Base-by-base conservation (phyloP, 2,329 filamentous ascomycete species). In the Fusarium graminum region DNA sequence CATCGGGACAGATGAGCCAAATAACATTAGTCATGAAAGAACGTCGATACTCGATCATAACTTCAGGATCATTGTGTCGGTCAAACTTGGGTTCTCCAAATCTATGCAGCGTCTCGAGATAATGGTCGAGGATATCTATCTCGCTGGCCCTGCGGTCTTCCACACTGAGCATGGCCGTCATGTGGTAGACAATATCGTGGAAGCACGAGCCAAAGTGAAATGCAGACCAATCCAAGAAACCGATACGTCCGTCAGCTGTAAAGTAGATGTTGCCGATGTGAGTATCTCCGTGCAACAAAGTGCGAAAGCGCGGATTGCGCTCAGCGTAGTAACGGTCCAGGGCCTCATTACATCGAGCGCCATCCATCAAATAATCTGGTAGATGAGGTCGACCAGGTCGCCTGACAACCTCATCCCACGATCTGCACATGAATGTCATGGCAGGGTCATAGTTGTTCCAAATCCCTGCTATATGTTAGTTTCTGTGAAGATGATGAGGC, bases 261-360 rank as follows among this genome's bases (percentile, higher is more conserved):
- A 82, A 76, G 68, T 79, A 82, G n/a, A 78, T 74, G 63, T 82
- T 82, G 29, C 79, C 79, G 13, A 80, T 73, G 57, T 82, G 80
- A 12, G 80, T 75, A 50, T 82, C 80, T 12, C 80, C 80, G 52
- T 82, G 80, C 13, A 81, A 61, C 4, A 81, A 66, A n/a, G 75
- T 79, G 14, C 76, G 74, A 58, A 81, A 80, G 7, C 72, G 66
- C 1, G 77, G 77, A 62, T 79, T 80, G 16, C 77, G 76, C 58
- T 72, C 66, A 6, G 72, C 72, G 53, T 74, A 80, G 65, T 79
- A 77, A n/a, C 72, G 73, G 32, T 78, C 74, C 50, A 80, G 60
- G 6, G 77, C 79, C 58, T 73, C 67, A 42, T 76, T 76, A 25
- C 75, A 72, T 4, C 76, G 76, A 25, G 69, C 61, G 4, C 76